Base-by-base conservation (phyloP, 805 yeast species). In the Naumovozyma baii region DNA sequence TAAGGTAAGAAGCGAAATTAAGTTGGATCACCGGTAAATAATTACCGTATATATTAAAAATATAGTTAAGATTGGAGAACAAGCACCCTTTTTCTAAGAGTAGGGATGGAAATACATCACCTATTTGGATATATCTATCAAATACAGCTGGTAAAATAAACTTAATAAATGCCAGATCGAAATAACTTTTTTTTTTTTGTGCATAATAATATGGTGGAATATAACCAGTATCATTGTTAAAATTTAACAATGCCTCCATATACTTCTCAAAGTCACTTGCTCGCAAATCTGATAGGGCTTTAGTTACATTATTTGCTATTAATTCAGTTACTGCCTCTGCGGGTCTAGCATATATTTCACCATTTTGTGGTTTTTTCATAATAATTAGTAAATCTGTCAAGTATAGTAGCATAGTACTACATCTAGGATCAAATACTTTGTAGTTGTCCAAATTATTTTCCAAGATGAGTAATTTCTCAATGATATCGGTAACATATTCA, bases 271-370 rank as follows among this genome's bases (percentile, higher is more conserved):
- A 46, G 9, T 52, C 61, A 15, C 36, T 36, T 2, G 39, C 18
- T 5, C 43, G 51, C 34, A 54, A 45, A 1, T 53, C 33, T 37
- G 54, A 62, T 18, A 50, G 28, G 5, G 43, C 42, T 3, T 66
- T 54, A 3, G 71, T 57, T 35, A 71, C 59, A 5, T 66, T 53
- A 12, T 59, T 52, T 1, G 72, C 52, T 3, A 72, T 44, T 1
- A 65, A 53, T 19, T 57, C 54, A 10, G 50, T 48, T 17, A 70
- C 50, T 30, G 56, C 57, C 3, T 62, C 58, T 22, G 59, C 46
- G 4, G 59, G 48, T n/a, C 47, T 49, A 25, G 46, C 50, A 40
- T 59, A 66, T 7, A 54, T 54, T 0, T 48, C 37, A 0, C 59
- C 47, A 40, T 62, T 61, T 38, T 59, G 60, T 1, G 65, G 55